These are phyloP conservation scores for Capsicum baccatum DNA, from an alignment of 257 asterid genomes.

Conservation along the genomic window DNA sequence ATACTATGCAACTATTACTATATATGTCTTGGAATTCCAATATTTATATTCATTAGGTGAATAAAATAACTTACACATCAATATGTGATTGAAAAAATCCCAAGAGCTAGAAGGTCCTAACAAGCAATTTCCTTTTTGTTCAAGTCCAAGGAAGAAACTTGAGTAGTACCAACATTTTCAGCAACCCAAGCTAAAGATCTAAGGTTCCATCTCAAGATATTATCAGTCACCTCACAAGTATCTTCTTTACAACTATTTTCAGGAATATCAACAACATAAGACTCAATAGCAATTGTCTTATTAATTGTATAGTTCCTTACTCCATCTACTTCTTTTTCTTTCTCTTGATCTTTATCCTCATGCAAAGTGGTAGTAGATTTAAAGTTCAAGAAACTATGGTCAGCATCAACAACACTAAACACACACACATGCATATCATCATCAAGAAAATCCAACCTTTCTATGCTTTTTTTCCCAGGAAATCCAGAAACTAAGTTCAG, in stretches of 20 bases:
- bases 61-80: neutral
- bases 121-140: neutral
- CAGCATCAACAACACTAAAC: slow-evolving; percentile 54
- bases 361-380: slow-evolving; percentile 50
- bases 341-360: neutral
- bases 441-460: slow-evolving; percentile 59
- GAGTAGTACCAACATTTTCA: slow-evolving; percentile 40
- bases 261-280: slow-evolving; percentile 67
- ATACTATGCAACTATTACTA: no score
- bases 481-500: slow-evolving; percentile 53
- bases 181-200: slow-evolving; percentile 47
- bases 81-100: neutral
- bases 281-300: slow-evolving; percentile 55
- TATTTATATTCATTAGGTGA: no score
- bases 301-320: neutral
- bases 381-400: slow-evolving; percentile 57
- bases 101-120: neutral
- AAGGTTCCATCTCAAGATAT: slow-evolving; percentile 50
- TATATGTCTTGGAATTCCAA: no score
- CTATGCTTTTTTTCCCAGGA: slow-evolving; percentile 56
- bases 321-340: neutral
- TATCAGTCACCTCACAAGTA: slow-evolving; percentile 57
- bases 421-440: slow-evolving; percentile 58
- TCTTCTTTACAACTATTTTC: slow-evolving; percentile 51
- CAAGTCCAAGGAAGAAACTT: slow-evolving; percentile 5